Evolutionary conservation across 2,329 filamentous ascomycete genomes (phyloP), one percentile per base, ranked within the genome.

Genomic region (Aspergillus tubingensis): DNA sequence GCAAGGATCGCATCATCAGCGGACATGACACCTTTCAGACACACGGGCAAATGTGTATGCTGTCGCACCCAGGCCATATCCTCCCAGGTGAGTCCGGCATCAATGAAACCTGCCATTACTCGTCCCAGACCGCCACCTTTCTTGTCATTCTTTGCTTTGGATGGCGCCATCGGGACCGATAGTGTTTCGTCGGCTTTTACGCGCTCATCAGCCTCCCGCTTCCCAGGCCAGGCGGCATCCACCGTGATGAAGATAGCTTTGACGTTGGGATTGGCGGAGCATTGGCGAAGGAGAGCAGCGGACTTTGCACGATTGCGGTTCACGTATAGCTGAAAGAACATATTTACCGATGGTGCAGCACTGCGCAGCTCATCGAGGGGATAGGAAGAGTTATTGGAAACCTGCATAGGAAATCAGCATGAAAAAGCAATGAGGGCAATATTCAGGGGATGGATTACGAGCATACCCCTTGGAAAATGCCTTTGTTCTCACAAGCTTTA

Each of bases 301-400:
- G 82, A 82, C 60, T 83, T 83, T 21, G 74, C 61, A 5, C 81
- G 80, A 59, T 83, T 76, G 1, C 76, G 76, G 70, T 84, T 83
- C 60, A 85, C 82, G 68, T 85, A 85, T 7, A 85, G 72, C 64
- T 85, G 83, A 70, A 84, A 82, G 68, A 84, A 81, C 71, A 83
- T 82, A 10, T 77, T 76, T 7, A 75, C 72, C 3, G 69, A 65
- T 11, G 74, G 71, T 0, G 77, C 78, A 1, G 78, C 73, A n/a
- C 70, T 71, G 27, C 80, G 74, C 27, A 89, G 82, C 57, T 87
- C 85, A 2, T 78, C 70, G 39, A 86, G 77, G 0, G 85, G 80
- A 63, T 82, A 88, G 1, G 84, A 86, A 0, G 86, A 85, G 52
- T 83, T 85, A 11, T 86, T 89, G 23, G 84, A 86, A 39, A 90